Base-by-base conservation (phyloP, 2,329 filamentous ascomycete genomes). In the Aspergillus vadensis region DNA sequence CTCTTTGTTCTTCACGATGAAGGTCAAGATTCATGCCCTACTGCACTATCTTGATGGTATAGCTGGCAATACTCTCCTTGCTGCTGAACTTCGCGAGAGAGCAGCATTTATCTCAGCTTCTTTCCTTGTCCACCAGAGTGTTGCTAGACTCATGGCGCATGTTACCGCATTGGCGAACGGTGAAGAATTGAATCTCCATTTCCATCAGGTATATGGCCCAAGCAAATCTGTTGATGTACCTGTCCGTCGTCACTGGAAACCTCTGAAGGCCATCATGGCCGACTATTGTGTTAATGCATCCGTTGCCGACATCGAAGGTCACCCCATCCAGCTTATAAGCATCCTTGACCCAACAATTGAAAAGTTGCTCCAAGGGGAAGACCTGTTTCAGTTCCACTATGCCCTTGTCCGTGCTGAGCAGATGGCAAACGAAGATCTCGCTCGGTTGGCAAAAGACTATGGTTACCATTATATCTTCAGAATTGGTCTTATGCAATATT, bases 401-500 rank as follows among this genome's bases (percentile, higher is more conserved):
- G 54, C 57, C 21, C 64, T 69, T 51, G 49, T 65, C 41, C 19
- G 44, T 3, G 65, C 65, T 52, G 68, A 71, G 32, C 60, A 61
- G 25, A 58, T 61, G 41, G 70, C 69, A 10, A 70, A 71, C 47
- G 61, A 58, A 30, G 50, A 69, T 43, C 65, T 71, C 43, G 44
- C 57, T 38, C 44, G 58, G 48, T 63, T 57, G 44, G 57, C 64
- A 9, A 56, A 59, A 23, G 59, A 62, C 30, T 72, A 69, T 51
- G 70, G 70, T 6, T 69, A 68, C 48, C 67, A 70, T 51, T 66
- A 60, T 49, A 64, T 66, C 53, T 68, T 71, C 61, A 65, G 68
- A 49, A 61, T 62, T 55, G 70, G 68, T n/a, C 63, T 72, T 25
- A 63, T 65, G 12, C 58, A 72, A 55, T 71, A 69, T 44, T 71